Evolutionary conservation across 768 basidiomycete species (phyloP).

Genomic region (Pisolithus orientalis): DNA sequence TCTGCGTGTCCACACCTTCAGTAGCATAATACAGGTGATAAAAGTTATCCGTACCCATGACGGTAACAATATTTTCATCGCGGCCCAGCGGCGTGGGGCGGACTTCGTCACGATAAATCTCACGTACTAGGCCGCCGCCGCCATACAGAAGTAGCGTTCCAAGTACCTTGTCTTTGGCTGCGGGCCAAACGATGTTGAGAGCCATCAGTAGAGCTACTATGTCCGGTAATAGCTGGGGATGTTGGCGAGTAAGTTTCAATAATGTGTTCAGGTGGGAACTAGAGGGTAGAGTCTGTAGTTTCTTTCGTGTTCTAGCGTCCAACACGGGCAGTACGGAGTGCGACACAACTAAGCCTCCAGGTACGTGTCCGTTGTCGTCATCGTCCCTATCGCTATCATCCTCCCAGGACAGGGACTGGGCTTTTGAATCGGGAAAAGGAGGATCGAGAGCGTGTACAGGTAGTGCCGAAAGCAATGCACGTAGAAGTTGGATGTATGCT

Average conservation of each 20-base stretch:
- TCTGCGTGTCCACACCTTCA: slow-evolving; percentile 29
- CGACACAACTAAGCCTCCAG: slow-evolving; percentile 31
- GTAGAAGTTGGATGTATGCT: slow-evolving; percentile 49
- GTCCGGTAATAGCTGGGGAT: slow-evolving; percentile 34
- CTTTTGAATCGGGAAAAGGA: slow-evolving; percentile 17
- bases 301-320: slow-evolving; percentile 56
- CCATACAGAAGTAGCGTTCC: slow-evolving; percentile 44
- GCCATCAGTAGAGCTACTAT: slow-evolving; percentile 56
- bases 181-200: slow-evolving; percentile 56
- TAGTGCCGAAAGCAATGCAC: slow-evolving; percentile 44
- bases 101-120: slow-evolving; percentile 67
- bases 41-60: slow-evolving; percentile 32
- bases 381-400: slow-evolving; percentile 40
- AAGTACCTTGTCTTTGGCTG: slow-evolving; percentile 51
- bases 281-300: slow-evolving; percentile 52
- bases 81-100: slow-evolving; percentile 56
- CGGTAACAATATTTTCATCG: slow-evolving; percentile 35
- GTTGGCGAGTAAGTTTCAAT: slow-evolving; percentile 37
- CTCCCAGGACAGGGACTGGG: slow-evolving; percentile 9
- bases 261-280: slow-evolving; percentile 49
- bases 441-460: slow-evolving; percentile 51
- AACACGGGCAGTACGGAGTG: slow-evolving; percentile 33
- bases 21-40: not conserved
- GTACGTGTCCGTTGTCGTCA: slow-evolving; percentile 31
- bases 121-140: slow-evolving; percentile 61